A percentile compares a stretch with the other conserved stretches of the same genome.
These are phyloP conservation scores for Musa beccarii DNA, from an alignment of 176 grass and related monocot genomes.

Conservation along the genomic window DNA sequence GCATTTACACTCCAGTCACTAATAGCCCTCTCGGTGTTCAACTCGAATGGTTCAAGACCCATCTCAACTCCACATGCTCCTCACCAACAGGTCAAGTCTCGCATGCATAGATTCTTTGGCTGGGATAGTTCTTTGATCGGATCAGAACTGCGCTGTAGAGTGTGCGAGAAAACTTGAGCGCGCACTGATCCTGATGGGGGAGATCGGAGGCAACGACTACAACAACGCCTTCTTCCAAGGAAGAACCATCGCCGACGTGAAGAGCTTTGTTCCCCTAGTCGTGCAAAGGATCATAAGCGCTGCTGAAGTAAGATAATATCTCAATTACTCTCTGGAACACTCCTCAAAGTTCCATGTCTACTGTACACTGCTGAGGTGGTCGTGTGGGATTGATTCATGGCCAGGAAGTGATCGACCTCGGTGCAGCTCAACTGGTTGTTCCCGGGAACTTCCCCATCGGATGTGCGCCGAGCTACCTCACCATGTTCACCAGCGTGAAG, in stretches of 20 bases:
- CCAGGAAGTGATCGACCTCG: slow-evolving; percentile 58
- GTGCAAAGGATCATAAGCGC: slow-evolving; percentile 41
- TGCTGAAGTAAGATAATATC: slow-evolving; percentile 32
- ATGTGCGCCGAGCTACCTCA: slow-evolving; percentile 78
- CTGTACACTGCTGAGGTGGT: neutral
- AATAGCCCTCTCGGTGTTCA: slow-evolving; percentile 57
- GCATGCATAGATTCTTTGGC: no score
- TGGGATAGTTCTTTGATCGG: neutral
- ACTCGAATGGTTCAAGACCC: slow-evolving; percentile 63
- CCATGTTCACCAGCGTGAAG: slow-evolving; percentile 38
- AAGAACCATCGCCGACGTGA: slow-evolving; percentile 38
- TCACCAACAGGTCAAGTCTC: slow-evolving; percentile 31
- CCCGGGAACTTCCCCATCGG: slow-evolving; percentile 81
- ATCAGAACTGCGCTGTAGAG: slow-evolving; percentile 9
- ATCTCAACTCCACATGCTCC: slow-evolving; percentile 64
- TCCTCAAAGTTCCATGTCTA: no score
- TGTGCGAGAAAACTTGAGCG: slow-evolving; percentile 40
- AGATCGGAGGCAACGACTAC: slow-evolving; percentile 98
- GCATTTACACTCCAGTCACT: slow-evolving; percentile 33
- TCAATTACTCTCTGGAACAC: neutral
- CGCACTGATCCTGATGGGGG: slow-evolving; percentile 69
- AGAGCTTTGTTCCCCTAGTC: slow-evolving; percentile 63
- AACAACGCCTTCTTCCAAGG: slow-evolving; percentile 76
- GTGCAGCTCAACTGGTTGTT: slow-evolving; percentile 53
- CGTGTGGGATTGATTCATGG: neutral